phyloP scores from a whole-genome alignment of 768 basidiomycete species.

The Serendipita sp. region DNA sequence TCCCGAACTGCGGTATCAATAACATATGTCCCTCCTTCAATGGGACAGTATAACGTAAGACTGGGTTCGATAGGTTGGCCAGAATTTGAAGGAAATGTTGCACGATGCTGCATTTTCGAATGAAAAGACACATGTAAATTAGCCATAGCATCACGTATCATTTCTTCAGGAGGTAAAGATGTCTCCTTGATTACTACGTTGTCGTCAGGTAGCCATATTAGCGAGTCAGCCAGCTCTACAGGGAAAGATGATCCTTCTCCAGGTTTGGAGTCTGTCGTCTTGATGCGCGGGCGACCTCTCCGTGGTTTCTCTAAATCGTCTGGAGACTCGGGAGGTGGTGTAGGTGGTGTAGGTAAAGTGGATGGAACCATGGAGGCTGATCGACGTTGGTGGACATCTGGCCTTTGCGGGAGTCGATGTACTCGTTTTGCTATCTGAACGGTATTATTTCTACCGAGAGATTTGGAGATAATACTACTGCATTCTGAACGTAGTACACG shows the following conservation, averaged over 20 bases:
- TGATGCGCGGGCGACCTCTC: background rate
- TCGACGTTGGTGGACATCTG: background rate
- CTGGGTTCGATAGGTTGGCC: constrained; percentile 58
- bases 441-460: background rate
- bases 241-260: background rate
- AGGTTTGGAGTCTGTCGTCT: background rate
- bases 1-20: constrained; percentile 65
- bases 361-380: background rate
- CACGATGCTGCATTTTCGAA: constrained; percentile 64
- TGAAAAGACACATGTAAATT: constrained; percentile 64
- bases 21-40: constrained; percentile 73
- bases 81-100: constrained; percentile 37
- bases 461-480: background rate
- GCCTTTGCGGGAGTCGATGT: background rate
- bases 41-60: constrained; percentile 72
- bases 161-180: constrained; percentile 50
- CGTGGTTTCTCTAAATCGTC: background rate
- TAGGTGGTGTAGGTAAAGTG: background rate
- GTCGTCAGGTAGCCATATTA: background rate
- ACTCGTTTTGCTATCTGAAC: background rate
- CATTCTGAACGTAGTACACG: background rate
- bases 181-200: constrained; percentile 5
- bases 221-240: background rate
- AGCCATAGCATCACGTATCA: constrained; percentile 58
- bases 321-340: background rate